Base-by-base conservation (phyloP, 1,284 basidiomycete species). In the Heliocybe sulcata region DNA sequence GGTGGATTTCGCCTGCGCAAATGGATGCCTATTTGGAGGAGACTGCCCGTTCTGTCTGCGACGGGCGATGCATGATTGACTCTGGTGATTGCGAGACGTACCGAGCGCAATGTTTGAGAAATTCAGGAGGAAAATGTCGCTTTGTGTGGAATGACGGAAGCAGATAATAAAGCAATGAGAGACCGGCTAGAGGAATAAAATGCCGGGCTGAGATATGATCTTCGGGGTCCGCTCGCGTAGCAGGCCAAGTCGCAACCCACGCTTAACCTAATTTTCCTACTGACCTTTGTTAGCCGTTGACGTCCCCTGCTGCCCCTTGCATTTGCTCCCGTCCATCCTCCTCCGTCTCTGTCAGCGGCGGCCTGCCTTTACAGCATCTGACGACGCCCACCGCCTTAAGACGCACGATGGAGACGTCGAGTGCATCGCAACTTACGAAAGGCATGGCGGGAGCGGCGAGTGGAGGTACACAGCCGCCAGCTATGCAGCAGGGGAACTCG, bases 251-350 rank as follows among this genome's bases (percentile, higher is more conserved):
- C n/a, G n/a, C n/a, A 49, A 49, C 47, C 47, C 47, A 49, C 47
- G 47, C 47, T 49, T 49, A 49, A 49, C 47, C 47, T 49, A 49
- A 49, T 49, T 49, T 49, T 49, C 27, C 27, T 49, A 49, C 47
- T 22, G 11, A 29, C 6, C 22, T 22, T 16, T 29, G 23, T 26
- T 49, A 25, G 47, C 45, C 45, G n/a, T 25, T 47, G 45, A 35
- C 33, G 33, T 42, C 38, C 47, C 47, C 47, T 49, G 20, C 47
- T 29, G 14, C 22, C 47, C 22, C 22, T 49, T 49, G 20, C 27
- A 9, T 49, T 22, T 49, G 14, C 47, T 42, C 38, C 16, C 38
- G n/a, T 42, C 8, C 19, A 16, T 20, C 20, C 22, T 22, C 47
- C 22, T 4, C 23, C 47, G 47, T 42, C 47, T 4, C n/a, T 26